Conservation (phyloP, 1,284 basidiomycete species). For the Apiotrichum laibachii region DNA sequence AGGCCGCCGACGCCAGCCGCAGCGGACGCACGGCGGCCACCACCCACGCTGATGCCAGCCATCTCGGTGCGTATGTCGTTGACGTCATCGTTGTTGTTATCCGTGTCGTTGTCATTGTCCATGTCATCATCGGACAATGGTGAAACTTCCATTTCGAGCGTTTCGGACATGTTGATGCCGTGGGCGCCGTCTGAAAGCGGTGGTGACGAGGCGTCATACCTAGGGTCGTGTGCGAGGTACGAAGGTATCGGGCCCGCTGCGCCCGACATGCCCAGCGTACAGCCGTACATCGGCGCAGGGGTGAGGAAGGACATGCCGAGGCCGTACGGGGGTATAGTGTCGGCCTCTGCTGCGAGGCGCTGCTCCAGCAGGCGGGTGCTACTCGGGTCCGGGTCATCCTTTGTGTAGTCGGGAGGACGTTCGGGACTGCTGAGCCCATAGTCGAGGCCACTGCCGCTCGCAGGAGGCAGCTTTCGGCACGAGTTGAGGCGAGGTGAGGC, state of each 20-base stretch:
- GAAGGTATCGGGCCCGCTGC: too few species aligned
- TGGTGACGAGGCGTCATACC: too few species aligned
- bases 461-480: too few species aligned
- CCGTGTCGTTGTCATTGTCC: too few species aligned
- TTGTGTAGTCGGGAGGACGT: slow-evolving; percentile 42
- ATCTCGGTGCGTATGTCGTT: neutral
- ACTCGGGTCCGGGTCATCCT: slow-evolving; percentile 41
- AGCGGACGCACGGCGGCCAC: neutral
- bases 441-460: neutral
- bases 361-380: slow-evolving; percentile 35
- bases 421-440: slow-evolving; percentile 9
- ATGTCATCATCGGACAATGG: too few species aligned
- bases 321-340: neutral
- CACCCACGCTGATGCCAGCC: neutral
- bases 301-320: slow-evolving; percentile 1
- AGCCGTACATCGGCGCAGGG: neutral
- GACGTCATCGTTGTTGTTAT: too few species aligned
- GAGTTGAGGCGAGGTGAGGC: neutral
- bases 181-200: too few species aligned
- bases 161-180: too few species aligned
- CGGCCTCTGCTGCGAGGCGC: slow-evolving; percentile 28
- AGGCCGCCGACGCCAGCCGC: neutral
- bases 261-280: too few species aligned
- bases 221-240: too few species aligned
- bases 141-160: too few species aligned